These are phyloP conservation scores for Salix viminalis DNA, from an alignment of 345 rosid genomes.

Conservation along the genomic window DNA sequence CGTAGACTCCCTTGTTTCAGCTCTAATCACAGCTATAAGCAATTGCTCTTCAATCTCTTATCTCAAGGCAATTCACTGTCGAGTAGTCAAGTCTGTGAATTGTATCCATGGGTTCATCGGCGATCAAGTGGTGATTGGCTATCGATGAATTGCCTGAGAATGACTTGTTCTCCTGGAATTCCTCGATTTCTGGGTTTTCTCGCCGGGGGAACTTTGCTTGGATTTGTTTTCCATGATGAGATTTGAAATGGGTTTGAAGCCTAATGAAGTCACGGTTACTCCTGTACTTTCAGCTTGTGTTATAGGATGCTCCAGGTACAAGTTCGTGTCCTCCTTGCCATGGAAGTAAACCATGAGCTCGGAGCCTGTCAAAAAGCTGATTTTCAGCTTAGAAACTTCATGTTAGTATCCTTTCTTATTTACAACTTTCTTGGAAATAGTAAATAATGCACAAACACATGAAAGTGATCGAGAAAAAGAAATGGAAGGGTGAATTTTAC, in stretches of 20 bases:
- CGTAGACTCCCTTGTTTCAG: conserved; percentile 41
- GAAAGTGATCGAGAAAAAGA: no score
- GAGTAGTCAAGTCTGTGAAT: conserved; percentile 43
- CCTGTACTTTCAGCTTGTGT: conserved; percentile 57
- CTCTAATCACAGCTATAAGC: conserved; percentile 33
- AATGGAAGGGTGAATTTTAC: no score
- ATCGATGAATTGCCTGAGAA: conserved; percentile 59
- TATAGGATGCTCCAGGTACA: background rate
- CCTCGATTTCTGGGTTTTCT: conserved; percentile 49
- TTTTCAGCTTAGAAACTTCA: no score
- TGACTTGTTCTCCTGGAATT: conserved; percentile 69
- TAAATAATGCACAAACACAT: no score
- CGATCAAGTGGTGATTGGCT: conserved; percentile 48
- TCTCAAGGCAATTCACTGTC: conserved; percentile 36
- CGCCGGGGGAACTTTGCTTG: conserved; percentile 41
- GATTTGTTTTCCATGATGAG: conserved; percentile 37
- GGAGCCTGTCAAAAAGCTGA: no score
- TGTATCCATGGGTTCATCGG: conserved; percentile 63
- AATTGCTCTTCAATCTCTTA: conserved; percentile 35
- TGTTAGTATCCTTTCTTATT: no score
- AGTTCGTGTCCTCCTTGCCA: no score
- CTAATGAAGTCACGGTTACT: conserved; percentile 48
- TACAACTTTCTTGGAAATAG: no score
- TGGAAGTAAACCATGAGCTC: no score
- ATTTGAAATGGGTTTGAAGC: conserved; percentile 32